Percentiles rank a stretch among this genome's conserved stretches.
Evolutionary conservation across 139 green algal genomes (phyloP).

Genomic region (Volvox reticuliferus): DNA sequence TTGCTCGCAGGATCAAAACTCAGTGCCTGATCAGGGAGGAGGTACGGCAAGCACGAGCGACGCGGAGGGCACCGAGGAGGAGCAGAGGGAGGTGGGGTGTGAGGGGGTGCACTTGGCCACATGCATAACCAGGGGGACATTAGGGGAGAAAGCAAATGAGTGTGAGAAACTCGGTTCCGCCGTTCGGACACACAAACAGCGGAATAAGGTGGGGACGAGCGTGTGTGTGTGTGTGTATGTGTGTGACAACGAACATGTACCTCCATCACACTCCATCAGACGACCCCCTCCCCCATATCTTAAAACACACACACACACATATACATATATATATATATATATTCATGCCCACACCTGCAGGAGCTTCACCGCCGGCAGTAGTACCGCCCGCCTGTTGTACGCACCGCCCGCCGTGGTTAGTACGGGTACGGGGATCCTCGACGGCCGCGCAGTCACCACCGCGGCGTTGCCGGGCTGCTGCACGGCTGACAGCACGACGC

Average conservation of each 20-base stretch:
- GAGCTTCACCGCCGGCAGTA: conserved; percentile 29
- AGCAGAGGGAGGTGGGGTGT: not conserved
- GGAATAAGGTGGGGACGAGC: no score
- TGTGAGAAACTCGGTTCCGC: no score
- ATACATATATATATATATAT: no score
- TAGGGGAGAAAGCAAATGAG: no score
- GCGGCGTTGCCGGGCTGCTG: not conserved
- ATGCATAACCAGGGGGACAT: no score
- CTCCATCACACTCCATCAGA: no score
- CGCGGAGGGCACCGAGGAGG: not conserved
- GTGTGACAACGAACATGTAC: no score
- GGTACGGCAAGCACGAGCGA: not conserved
- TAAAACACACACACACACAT: not conserved
- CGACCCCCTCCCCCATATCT: no score
- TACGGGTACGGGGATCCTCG: not conserved
- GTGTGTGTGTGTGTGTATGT: no score
- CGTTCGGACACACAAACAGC: no score
- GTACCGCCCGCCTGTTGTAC: not conserved
- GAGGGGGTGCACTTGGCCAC: not conserved
- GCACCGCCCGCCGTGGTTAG: not conserved
- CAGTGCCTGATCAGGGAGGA: conserved; percentile 9
- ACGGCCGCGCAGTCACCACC: not conserved
- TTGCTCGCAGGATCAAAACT: conserved; percentile 41
- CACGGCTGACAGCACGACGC: no score
- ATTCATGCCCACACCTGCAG: conserved; percentile 14